phyloP scores from a whole-genome alignment of 2,329 filamentous ascomycete species.

The Sordariomycetes sp. region DNA sequence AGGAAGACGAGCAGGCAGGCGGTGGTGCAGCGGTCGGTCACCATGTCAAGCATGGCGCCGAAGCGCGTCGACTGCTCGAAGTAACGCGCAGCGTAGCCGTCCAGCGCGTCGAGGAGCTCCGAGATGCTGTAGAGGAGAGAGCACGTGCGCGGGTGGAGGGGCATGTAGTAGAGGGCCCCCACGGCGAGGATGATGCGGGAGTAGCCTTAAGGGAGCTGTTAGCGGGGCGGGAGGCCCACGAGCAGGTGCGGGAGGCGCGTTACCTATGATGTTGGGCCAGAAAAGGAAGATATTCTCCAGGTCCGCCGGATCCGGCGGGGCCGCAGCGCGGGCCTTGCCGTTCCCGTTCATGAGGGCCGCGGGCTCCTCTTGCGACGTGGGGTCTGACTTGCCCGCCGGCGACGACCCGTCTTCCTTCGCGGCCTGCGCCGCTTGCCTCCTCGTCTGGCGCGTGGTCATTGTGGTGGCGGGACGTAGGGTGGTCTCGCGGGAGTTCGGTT shows the following conservation, averaged over 20 bases:
- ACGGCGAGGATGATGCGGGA: slow-evolving; percentile 70
- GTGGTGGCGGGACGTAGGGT: slow-evolving; percentile 6
- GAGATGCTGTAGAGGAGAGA: slow-evolving; percentile 86
- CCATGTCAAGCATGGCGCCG: slow-evolving; percentile 96
- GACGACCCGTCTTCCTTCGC: slow-evolving; percentile 3
- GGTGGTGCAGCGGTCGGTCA: slow-evolving; percentile 95
- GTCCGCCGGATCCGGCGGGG: slow-evolving; percentile 23
- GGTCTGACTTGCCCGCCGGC: slow-evolving; percentile 5
- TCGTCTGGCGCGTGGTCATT: slow-evolving; percentile 28
- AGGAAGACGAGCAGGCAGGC: slow-evolving; percentile 91
- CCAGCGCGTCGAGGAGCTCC: slow-evolving; percentile 88
- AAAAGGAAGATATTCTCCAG: slow-evolving; percentile 74
- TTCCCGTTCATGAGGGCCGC: slow-evolving; percentile 31
- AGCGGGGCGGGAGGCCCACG: background rate
- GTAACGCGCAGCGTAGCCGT: slow-evolving; percentile 74
- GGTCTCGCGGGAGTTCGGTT: background rate
- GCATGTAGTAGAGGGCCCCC: slow-evolving; percentile 97
- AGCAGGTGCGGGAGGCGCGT: background rate
- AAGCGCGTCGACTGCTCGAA: slow-evolving; percentile 91
- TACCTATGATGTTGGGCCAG: slow-evolving; percentile 74
- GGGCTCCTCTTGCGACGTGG: slow-evolving; percentile 10
- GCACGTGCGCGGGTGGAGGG: slow-evolving; percentile 92
- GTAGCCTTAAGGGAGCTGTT: slow-evolving; percentile 45
- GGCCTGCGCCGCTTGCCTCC: slow-evolving; percentile 25
- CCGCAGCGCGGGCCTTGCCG: slow-evolving; percentile 18